These are phyloP conservation scores for Acmispon strigosus DNA, from an alignment of 306 rosid species.

Conservation along the genomic window DNA sequence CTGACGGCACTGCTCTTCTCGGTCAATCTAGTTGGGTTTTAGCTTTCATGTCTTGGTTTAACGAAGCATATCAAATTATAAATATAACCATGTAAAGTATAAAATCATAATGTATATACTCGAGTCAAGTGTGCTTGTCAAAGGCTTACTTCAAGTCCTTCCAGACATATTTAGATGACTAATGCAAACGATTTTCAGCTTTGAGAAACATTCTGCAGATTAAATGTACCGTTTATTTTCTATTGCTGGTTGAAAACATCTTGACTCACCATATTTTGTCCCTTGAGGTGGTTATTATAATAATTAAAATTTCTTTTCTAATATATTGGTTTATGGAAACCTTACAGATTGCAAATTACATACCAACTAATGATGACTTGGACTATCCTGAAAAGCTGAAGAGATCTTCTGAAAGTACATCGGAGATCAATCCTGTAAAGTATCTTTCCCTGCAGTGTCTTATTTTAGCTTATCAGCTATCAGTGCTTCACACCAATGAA, in stretches of 20 bases:
- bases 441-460: constrained; percentile 19
- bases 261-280: constrained; percentile 6
- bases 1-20: background rate
- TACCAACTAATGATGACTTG: constrained; percentile 80
- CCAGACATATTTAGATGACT: background rate
- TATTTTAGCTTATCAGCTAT: background rate
- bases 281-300: background rate
- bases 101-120: no score
- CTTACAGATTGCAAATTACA: constrained; percentile 80
- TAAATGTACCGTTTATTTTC: background rate
- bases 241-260: background rate
- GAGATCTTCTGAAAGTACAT: constrained; percentile 42
- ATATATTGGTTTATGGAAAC: constrained; percentile 16
- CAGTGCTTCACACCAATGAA: background rate
- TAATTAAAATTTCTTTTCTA: background rate
- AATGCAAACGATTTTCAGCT: background rate
- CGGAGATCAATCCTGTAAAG: constrained; percentile 63
- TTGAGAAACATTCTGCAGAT: background rate
- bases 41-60: background rate
- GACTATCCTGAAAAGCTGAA: constrained; percentile 96
- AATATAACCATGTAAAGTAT: constrained; percentile 3
- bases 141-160: background rate
- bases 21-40: background rate
- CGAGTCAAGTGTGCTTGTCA: background rate
- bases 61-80: background rate